Evolutionary conservation across 2,329 filamentous ascomycete genomes (phyloP), one percentile per base, ranked within the genome.

Genomic region (Clonostachys rhizophaga): DNA sequence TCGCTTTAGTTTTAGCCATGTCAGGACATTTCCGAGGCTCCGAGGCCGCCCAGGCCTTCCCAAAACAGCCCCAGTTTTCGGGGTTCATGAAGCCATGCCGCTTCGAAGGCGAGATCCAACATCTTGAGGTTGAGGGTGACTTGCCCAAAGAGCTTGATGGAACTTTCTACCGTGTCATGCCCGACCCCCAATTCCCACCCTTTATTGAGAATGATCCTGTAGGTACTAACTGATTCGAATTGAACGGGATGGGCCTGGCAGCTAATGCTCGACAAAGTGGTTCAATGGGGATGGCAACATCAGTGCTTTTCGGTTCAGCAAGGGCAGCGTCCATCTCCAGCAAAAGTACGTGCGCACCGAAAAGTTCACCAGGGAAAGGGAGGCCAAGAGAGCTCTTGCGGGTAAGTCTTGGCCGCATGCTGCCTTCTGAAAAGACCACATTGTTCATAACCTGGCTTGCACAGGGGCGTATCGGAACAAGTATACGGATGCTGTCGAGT

Each of bases 251-350:
- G 24, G 24, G 18, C 18, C 5, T 18, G 18, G 18, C 1, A 2
- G 24, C 24, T 24, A 24, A 24, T 24, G 24, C 24, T 24, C 24
- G 24, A 24, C 24, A 20, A 24, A 24, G 24, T 41, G 55, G 54
- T 60, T 70, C 49, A 66, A 69, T 41, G 67, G 66, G 6, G 67
- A 70, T 39, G 67, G 67, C 2, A 64, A 62, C 43, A 57, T 70
- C 48, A 59, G 52, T 17, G 63, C 65, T 2, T 68, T 70, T 44
- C 50, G 53, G 1, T 59, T 70, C 45, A 48, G 60, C 1, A 40
- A 65, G 17, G 63, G 65, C 5, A 42, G 20, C 0, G 63, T 60
- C 0, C 59, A 56, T 20, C 64, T 68, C 45, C 58, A 62, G 46
- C 59, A 66, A 41, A 52, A 56, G 5, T 70, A 64, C 42, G 65